Conservation (phyloP, 2,329 filamentous ascomycete genomes). For the Fusarium sp. region DNA sequence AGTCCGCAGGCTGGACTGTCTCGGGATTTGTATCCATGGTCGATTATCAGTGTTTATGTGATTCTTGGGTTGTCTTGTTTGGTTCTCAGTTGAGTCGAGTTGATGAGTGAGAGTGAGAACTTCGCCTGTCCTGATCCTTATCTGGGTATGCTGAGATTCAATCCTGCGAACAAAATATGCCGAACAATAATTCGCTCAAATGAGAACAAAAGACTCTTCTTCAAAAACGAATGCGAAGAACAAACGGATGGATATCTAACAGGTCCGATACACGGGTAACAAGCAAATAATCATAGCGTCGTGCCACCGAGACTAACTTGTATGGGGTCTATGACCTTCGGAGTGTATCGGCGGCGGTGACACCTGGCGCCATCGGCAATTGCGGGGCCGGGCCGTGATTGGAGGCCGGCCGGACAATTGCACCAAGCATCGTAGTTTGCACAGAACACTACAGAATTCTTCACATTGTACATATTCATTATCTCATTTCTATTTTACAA, state of each 20-base stretch:
- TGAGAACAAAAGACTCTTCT: neutral
- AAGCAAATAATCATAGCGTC: neutral
- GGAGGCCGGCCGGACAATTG: conserved; percentile 8
- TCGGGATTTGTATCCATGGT: conserved; percentile 50
- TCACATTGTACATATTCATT: neutral
- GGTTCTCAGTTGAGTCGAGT: neutral
- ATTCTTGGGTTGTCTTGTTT: neutral
- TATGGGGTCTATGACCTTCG: neutral
- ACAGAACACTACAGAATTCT: neutral
- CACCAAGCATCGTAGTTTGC: neutral
- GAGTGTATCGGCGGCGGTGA: conserved; percentile 15
- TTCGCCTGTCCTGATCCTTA: neutral
- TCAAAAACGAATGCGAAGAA: neutral
- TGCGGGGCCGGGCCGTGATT: conserved; percentile 18
- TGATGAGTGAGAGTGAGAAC: neutral
- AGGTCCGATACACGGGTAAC: neutral
- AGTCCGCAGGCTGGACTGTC: conserved; percentile 52
- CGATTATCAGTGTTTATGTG: neutral
- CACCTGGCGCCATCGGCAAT: conserved; percentile 17
- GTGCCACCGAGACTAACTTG: neutral
- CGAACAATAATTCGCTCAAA: conserved; percentile 40
- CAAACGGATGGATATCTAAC: neutral
- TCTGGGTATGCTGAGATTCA: neutral
- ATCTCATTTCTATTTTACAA: conserved; percentile 6
- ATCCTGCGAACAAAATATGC: conserved; percentile 2